These are phyloP conservation scores for Lupinus albus DNA, from an alignment of 306 rosid genomes.

Conservation along the genomic window DNA sequence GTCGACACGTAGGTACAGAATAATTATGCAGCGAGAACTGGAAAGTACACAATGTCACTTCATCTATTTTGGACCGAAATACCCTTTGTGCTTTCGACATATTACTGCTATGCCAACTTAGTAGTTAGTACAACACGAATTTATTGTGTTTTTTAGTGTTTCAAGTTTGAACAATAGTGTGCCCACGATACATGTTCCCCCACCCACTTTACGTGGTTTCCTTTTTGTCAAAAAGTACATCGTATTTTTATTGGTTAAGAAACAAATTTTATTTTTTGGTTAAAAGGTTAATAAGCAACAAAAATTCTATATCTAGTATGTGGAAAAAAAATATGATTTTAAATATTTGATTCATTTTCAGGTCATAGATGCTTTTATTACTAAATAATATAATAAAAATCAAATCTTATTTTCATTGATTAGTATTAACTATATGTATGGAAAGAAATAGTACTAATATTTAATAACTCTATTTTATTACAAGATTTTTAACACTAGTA, in stretches of 20 bases:
- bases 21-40: constrained; percentile 9
- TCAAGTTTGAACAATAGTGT: neutral
- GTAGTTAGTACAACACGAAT: neutral
- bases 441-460: too few species aligned
- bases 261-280: too few species aligned
- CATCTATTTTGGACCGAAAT: neutral
- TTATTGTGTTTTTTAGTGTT: neutral
- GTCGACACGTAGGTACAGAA: constrained; percentile 31
- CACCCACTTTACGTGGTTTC: neutral
- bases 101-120: neutral
- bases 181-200: neutral
- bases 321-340: too few species aligned
- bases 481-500: too few species aligned
- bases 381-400: too few species aligned
- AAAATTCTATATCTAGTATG: too few species aligned
- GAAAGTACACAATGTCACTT: constrained; percentile 21
- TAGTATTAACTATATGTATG: too few species aligned
- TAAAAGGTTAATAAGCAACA: too few species aligned
- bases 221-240: neutral
- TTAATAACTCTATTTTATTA: too few species aligned
- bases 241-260: neutral
- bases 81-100: neutral
- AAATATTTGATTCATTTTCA: too few species aligned
- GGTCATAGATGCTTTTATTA: too few species aligned
- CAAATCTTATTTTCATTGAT: too few species aligned